Conservation (phyloP, 2,329 filamentous ascomycete species). For the Cercospora canescens region DNA sequence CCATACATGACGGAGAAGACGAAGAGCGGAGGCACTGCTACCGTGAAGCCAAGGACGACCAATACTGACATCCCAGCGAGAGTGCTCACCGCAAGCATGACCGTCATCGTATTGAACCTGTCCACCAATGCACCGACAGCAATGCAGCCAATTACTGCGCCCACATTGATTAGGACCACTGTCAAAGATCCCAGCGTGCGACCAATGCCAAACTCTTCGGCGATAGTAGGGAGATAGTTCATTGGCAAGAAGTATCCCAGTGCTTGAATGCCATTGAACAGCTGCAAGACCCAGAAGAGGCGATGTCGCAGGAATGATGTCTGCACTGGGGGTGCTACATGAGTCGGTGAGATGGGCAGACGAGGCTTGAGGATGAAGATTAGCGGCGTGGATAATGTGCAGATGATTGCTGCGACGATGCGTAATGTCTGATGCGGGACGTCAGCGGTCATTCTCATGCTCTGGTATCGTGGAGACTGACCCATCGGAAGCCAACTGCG, state of each 20-base stretch:
- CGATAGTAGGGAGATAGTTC: conserved; percentile 46
- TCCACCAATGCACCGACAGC: conserved; percentile 43
- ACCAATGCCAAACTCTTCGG: conserved; percentile 39
- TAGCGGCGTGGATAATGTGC: conserved; percentile 10
- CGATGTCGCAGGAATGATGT: conserved; percentile 37
- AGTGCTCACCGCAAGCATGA: conserved; percentile 39
- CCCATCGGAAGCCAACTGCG: conserved; percentile 40
- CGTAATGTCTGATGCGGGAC: conserved; percentile 16
- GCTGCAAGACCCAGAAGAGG: conserved; percentile 47
- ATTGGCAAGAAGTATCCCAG: conserved; percentile 47
- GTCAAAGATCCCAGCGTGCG: conserved; percentile 39
- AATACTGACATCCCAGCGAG: conserved; percentile 41
- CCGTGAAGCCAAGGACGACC: conserved; percentile 49
- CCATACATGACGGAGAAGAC: conserved; percentile 47
- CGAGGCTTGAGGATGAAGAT: conserved; percentile 29
- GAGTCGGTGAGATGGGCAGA: conserved; percentile 26
- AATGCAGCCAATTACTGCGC: conserved; percentile 40
- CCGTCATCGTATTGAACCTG: conserved; percentile 41
- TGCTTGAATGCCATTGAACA: conserved; percentile 42
- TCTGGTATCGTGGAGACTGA: background rate
- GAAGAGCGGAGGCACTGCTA: conserved; percentile 42
- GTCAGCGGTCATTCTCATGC: background rate
- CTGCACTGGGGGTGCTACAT: conserved; percentile 35
- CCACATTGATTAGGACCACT: conserved; percentile 42
- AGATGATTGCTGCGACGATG: conserved; percentile 21